phyloP scores from a whole-genome alignment of 371 early-diverging fungal genomes.

The Mucor ambiguus region DNA sequence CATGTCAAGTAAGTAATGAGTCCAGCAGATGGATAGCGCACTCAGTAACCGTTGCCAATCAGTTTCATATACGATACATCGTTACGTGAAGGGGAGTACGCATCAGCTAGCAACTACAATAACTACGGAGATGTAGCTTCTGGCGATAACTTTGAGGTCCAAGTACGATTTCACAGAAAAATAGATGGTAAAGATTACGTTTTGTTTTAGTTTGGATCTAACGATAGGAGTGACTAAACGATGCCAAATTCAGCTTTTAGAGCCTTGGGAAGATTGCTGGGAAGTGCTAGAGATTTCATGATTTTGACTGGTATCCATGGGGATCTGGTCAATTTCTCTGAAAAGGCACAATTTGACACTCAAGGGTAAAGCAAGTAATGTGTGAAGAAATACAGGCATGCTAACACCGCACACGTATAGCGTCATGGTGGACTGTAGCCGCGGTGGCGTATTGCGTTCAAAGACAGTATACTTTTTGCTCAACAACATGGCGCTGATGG shows the following conservation, averaged over 20 bases:
- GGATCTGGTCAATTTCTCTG: constrained; percentile 54
- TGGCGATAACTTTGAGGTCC: constrained; percentile 51
- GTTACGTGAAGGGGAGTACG: constrained; percentile 47
- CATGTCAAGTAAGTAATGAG: constrained; percentile 44
- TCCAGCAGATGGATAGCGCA: neutral
- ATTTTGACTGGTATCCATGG: constrained; percentile 40
- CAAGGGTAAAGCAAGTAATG: constrained; percentile 46
- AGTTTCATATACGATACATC: constrained; percentile 57
- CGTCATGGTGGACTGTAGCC: constrained; percentile 86
- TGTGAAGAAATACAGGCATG: neutral
- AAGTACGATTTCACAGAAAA: constrained; percentile 61
- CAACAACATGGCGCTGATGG: constrained; percentile 78
- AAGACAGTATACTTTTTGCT: constrained; percentile 65
- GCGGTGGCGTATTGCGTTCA: constrained; percentile 74
- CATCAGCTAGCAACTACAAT: constrained; percentile 44
- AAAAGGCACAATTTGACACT: constrained; percentile 73
- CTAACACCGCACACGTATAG: constrained; percentile 28
- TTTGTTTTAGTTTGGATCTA: neutral
- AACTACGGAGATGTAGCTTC: constrained; percentile 30
- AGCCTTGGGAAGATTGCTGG: constrained; percentile 73
- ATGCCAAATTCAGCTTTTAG: constrained; percentile 65
- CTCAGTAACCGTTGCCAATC: neutral
- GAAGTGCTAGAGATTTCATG: constrained; percentile 53
- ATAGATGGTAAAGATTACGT: constrained; percentile 58
- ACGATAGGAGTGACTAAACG: neutral